Evolutionary conservation across 306 rosid genomes (phyloP).

Genomic region (Rubus parviflorus): DNA sequence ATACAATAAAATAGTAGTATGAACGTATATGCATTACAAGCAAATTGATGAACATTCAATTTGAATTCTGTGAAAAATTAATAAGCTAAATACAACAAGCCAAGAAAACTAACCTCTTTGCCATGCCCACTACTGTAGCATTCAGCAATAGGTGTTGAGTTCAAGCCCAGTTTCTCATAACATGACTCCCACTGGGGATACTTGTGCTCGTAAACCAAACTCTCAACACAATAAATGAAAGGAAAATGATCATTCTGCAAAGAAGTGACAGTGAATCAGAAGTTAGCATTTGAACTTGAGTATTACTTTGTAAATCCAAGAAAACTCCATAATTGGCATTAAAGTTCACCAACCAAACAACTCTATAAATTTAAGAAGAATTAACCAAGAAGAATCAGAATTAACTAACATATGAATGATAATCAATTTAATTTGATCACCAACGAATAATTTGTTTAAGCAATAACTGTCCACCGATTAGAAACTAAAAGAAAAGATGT

Average conservation of each 20-base stretch:
- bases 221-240: constrained; percentile 73
- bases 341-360: background rate
- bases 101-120: constrained; percentile 56
- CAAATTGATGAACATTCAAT: background rate
- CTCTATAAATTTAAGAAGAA: background rate
- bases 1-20: background rate
- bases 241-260: constrained; percentile 74
- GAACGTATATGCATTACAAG: background rate
- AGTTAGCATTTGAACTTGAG: background rate
- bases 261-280: constrained; percentile 10
- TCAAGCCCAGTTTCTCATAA: constrained; percentile 59
- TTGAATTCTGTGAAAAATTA: background rate
- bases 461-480: background rate
- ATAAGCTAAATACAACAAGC: background rate
- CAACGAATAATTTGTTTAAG: background rate
- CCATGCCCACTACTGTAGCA: constrained; percentile 69
- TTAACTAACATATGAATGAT: background rate
- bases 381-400: background rate
- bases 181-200: constrained; percentile 64
- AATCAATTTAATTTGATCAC: background rate
- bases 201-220: constrained; percentile 33
- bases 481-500: background rate
- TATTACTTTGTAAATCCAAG: background rate
- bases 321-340: background rate
- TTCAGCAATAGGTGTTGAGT: constrained; percentile 51